Conservation (phyloP, 2,329 filamentous ascomycete species). For the Fusarium compactum region DNA sequence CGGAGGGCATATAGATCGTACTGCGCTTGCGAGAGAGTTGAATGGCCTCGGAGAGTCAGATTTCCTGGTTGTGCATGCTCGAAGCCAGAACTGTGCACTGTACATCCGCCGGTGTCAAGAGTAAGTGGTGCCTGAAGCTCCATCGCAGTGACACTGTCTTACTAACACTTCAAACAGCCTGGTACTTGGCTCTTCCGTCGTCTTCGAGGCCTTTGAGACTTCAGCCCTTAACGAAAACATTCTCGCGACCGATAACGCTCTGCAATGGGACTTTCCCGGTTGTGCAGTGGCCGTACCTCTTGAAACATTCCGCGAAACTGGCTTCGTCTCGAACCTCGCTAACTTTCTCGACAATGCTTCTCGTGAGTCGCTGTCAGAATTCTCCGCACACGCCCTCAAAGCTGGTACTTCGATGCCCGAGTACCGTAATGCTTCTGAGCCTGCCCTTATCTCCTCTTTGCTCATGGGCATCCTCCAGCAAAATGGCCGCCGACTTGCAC, state of each 20-base stretch:
- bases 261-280: constrained; percentile 72
- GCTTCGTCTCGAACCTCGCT: constrained; percentile 55
- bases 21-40: constrained; percentile 33
- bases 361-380: constrained; percentile 64
- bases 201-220: constrained; percentile 70
- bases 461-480: constrained; percentile 71
- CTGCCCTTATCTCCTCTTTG: constrained; percentile 69
- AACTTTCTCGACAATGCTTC: constrained; percentile 69
- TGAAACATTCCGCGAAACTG: constrained; percentile 38
- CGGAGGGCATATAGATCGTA: constrained; percentile 33
- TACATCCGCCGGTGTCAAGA: constrained; percentile 46
- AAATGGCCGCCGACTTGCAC: constrained; percentile 58
- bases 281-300: constrained; percentile 61
- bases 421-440: constrained; percentile 68
- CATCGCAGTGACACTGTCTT: background rate
- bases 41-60: constrained; percentile 24
- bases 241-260: constrained; percentile 61
- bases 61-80: constrained; percentile 38
- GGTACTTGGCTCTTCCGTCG: constrained; percentile 47
- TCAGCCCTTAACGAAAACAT: constrained; percentile 66
- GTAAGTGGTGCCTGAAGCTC: constrained; percentile 35
- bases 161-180: constrained; percentile 32
- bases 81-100: constrained; percentile 51
- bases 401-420: constrained; percentile 64
- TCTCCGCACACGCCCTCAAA: constrained; percentile 66